Evolutionary conservation across 2,329 filamentous ascomycete genomes (phyloP).

Genomic region (Exophiala sp.): DNA sequence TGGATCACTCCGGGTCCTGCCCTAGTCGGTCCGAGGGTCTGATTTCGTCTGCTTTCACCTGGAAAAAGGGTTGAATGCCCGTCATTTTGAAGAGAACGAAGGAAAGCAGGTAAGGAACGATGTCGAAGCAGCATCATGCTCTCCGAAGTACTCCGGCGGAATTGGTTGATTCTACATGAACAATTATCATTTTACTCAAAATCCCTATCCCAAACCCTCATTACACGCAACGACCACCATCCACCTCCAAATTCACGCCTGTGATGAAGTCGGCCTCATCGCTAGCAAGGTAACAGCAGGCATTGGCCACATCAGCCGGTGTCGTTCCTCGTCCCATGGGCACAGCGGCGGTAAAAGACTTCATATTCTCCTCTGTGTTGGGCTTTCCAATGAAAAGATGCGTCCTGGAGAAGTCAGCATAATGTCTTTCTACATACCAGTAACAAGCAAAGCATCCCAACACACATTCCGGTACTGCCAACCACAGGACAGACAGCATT

Average conservation of each 20-base stretch:
- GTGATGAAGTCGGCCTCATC: conserved; percentile 69
- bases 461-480: conserved; percentile 58
- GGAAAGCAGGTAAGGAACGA: too few relatives aligned
- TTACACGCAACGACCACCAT: conserved; percentile 25
- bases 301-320: conserved; percentile 64
- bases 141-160: too few relatives aligned
- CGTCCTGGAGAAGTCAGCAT: conserved; percentile 28
- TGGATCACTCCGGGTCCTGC: too few relatives aligned
- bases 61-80: too few relatives aligned
- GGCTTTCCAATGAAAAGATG: conserved; percentile 41
- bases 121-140: too few relatives aligned
- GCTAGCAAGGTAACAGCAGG: conserved; percentile 66
- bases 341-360: conserved; percentile 42
- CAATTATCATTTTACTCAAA: too few relatives aligned
- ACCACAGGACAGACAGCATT: conserved; percentile 69
- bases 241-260: conserved; percentile 27
- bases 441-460: background rate
- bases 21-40: too few relatives aligned
- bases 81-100: too few relatives aligned
- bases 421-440: background rate
- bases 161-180: too few relatives aligned
- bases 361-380: conserved; percentile 45
- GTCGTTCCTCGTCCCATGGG: conserved; percentile 44
- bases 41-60: too few relatives aligned
- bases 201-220: background rate